phyloP scores from a whole-genome alignment of 306 rosid species.

The Chamaecrista fasciculata region DNA sequence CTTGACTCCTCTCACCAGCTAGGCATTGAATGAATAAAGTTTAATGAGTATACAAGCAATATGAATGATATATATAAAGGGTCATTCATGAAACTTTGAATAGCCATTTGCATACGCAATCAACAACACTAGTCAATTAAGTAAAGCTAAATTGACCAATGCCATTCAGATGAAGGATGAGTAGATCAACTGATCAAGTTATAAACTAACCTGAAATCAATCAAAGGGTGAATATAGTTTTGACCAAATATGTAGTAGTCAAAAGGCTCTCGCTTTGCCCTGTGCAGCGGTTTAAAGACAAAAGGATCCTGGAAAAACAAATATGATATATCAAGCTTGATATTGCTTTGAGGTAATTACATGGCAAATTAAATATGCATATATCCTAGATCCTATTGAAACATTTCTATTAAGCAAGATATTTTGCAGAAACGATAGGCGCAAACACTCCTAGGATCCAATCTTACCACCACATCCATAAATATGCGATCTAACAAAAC shows the following conservation, averaged over 20 bases:
- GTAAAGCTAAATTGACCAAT: slow-evolving; percentile 20
- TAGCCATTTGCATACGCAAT: background rate
- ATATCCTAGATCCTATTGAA: slow-evolving; percentile 21
- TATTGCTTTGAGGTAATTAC: no score
- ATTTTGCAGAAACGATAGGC: background rate
- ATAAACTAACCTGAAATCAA: slow-evolving; percentile 78
- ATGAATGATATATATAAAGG: background rate
- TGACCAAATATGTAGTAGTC: slow-evolving; percentile 95
- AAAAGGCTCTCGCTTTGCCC: slow-evolving; percentile 90
- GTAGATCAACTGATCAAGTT: slow-evolving; percentile 21
- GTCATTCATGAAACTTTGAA: slow-evolving; percentile 7
- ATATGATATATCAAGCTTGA: slow-evolving; percentile 39
- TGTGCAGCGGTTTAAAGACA: slow-evolving; percentile 80
- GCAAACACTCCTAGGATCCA: slow-evolving; percentile 8
- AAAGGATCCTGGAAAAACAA: slow-evolving; percentile 91
- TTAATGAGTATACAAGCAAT: no score
- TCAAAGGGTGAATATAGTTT: slow-evolving; percentile 84
- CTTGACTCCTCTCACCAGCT: no score
- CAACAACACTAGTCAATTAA: slow-evolving; percentile 20
- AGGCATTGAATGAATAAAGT: no score
- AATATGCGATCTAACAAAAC: slow-evolving; percentile 70
- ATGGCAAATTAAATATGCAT: slow-evolving; percentile 23
- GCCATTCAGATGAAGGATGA: slow-evolving; percentile 28
- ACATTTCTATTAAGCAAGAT: background rate
- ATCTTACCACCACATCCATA: slow-evolving; percentile 81